These are phyloP conservation scores for Flaveria linearis DNA, from an alignment of 129 eudicot genomes.

Conservation along the genomic window DNA sequence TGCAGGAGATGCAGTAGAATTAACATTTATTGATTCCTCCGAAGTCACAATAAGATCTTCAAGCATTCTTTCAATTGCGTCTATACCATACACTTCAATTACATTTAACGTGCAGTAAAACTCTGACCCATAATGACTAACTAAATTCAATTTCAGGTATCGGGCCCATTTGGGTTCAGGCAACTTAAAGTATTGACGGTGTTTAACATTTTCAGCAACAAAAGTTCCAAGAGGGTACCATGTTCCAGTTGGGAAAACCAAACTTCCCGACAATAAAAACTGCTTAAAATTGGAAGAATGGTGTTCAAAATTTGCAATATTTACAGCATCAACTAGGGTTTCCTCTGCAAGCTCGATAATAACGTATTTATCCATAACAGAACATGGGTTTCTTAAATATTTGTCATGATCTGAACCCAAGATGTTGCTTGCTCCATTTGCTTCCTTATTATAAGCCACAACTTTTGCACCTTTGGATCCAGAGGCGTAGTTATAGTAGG, in stretches of 20 bases:
- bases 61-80: constrained; percentile 94
- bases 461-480: constrained; percentile 90
- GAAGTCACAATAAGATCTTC: constrained; percentile 84
- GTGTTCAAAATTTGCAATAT: constrained; percentile 91
- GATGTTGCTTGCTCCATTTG: constrained; percentile 86
- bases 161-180: constrained; percentile 89
- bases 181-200: constrained; percentile 68
- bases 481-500: constrained; percentile 82
- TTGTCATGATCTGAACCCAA: constrained; percentile 84
- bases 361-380: constrained; percentile 71
- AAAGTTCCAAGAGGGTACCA: constrained; percentile 74
- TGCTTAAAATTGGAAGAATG: constrained; percentile 86
- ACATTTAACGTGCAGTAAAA: constrained; percentile 84
- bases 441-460: constrained; percentile 85
- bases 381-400: constrained; percentile 92
- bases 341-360: constrained; percentile 88
- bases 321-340: constrained; percentile 82
- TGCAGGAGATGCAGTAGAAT: constrained; percentile 46
- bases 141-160: constrained; percentile 67
- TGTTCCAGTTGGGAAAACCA: constrained; percentile 70
- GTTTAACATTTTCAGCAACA: constrained; percentile 88
- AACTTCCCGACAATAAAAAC: constrained; percentile 75
- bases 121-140: constrained; percentile 91
- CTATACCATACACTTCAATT: constrained; percentile 86
- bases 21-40: constrained; percentile 48